These are phyloP conservation scores for Venturia asperata DNA, from an alignment of 2,329 filamentous ascomycete species.

Conservation along the genomic window DNA sequence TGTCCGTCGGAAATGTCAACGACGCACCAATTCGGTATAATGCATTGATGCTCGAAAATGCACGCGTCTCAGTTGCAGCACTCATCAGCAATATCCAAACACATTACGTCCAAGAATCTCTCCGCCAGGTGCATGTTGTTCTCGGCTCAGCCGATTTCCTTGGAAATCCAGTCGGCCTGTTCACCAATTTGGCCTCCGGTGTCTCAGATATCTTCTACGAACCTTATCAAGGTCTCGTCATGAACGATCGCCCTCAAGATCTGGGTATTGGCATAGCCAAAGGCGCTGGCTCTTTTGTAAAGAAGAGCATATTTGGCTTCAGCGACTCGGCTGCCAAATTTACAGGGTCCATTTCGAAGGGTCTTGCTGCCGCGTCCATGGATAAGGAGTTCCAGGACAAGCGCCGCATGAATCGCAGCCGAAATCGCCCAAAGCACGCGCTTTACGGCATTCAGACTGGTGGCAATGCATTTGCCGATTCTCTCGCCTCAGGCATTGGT, in stretches of 20 bases:
- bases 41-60: constrained; percentile 89
- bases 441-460: constrained; percentile 93
- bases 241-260: constrained; percentile 91
- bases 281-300: constrained; percentile 92
- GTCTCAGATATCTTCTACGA: constrained; percentile 99
- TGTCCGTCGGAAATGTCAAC: constrained; percentile 99
- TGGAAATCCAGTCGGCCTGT: constrained; percentile 92
- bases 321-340: constrained; percentile 97
- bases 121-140: constrained; percentile 95
- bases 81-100: constrained; percentile 80
- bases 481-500: constrained; percentile 86
- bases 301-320: constrained; percentile 97
- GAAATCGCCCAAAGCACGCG: constrained; percentile 94
- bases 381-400: constrained; percentile 99
- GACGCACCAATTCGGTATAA: constrained; percentile 93
- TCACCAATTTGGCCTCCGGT: constrained; percentile 96
- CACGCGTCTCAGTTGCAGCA: constrained; percentile 77
- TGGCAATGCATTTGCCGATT: constrained; percentile 89
- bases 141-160: constrained; percentile 95
- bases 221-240: constrained; percentile 93
- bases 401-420: constrained; percentile 82
- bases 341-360: constrained; percentile 94
- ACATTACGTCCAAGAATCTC: constrained; percentile 93
- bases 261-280: constrained; percentile 93
- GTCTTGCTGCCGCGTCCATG: constrained; percentile 85